These are phyloP conservation scores for Candida ficus DNA, from an alignment of 805 yeast genomes.

Conservation along the genomic window DNA sequence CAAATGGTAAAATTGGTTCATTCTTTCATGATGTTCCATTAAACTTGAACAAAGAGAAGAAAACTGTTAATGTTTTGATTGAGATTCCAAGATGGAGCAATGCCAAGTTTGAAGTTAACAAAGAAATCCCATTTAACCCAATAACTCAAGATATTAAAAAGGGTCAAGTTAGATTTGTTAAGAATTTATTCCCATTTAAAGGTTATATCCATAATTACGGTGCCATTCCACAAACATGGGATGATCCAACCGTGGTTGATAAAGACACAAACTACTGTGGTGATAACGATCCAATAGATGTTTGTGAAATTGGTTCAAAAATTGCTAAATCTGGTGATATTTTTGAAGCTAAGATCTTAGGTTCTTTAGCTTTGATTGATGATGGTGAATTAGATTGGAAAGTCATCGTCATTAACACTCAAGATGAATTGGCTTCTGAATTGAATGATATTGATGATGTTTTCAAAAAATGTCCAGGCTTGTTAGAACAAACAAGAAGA, in stretches of 20 bases:
- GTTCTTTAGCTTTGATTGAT: conserved; percentile 74
- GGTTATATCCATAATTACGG: conserved; percentile 89
- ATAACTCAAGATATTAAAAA: conserved; percentile 76
- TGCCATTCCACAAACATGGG: conserved; percentile 95
- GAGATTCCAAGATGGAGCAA: conserved; percentile 82
- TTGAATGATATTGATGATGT: conserved; percentile 66
- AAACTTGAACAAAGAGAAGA: conserved; percentile 34
- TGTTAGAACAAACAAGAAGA: conserved; percentile 57
- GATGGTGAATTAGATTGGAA: conserved; percentile 99
- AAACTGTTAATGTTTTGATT: conserved; percentile 58
- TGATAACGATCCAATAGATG: conserved; percentile 94
- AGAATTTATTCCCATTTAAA: conserved; percentile 75
- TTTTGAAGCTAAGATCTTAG: conserved; percentile 62
- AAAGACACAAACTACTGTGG: conserved; percentile 49
- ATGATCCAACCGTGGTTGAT: conserved; percentile 67
- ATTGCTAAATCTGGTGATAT: conserved; percentile 60
- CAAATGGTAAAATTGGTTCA: conserved; percentile 24
- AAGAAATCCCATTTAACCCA: conserved; percentile 58
- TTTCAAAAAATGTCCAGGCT: conserved; percentile 61
- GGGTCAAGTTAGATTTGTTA: conserved; percentile 68
- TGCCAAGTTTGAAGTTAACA: conserved; percentile 76
- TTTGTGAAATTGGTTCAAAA: conserved; percentile 64
- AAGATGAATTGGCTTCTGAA: conserved; percentile 59
- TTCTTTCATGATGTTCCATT: conserved; percentile 68
- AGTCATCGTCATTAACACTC: conserved; percentile 61